Evolutionary conservation across 129 eudicot species (phyloP), one percentile per base, ranked within the genome.

Genomic region (Dittrichia graveolens): DNA sequence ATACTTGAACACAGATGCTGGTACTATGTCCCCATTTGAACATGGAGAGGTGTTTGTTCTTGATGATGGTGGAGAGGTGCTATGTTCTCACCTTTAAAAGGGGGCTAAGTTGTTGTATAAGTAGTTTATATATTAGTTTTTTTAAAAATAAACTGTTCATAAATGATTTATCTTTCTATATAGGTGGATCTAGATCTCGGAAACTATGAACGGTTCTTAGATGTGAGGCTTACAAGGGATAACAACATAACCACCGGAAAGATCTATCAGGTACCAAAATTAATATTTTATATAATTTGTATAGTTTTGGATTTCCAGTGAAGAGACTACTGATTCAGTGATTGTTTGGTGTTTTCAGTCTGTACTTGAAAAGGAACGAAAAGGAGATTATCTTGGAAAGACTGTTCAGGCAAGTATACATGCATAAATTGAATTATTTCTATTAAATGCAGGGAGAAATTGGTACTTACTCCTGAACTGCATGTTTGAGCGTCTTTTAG

Each of bases 31-130:
- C 39, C 98, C 98, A 4, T 94, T 94, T 75, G 98, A 94, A 73
- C 98, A 94, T 7, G 98, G 98, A 49, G 98, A 94, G 82, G 98
- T 94, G 83, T 94, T 89, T 31, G 98, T 94, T 67, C 96, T 94
- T 48, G 98, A 94, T 31, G 98, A 90, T 83, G 98, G 98, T 39
- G 96, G 98, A 84, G 98, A 94, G 96, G 98, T 94, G 57, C 45
- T 24, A 48, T 65, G 64, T 61, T 53, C 40, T 40, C 61, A 65
- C 40, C 61, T 39, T 74, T 12, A 49, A 12, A 49, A 34, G 42
- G 42, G 64, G 16, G 14, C 43, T 31, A 11, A 61, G 15, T 39
- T 72, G 38, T 12, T 37, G 73, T 61, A 37, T 65, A 39, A n/a
- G 69, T 38, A 61, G 47, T 40, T 16, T 42, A 8, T 57, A 15